Base-by-base conservation (phyloP, 495 filamentous ascomycete genomes). In the Aspergillus sparsus region DNA sequence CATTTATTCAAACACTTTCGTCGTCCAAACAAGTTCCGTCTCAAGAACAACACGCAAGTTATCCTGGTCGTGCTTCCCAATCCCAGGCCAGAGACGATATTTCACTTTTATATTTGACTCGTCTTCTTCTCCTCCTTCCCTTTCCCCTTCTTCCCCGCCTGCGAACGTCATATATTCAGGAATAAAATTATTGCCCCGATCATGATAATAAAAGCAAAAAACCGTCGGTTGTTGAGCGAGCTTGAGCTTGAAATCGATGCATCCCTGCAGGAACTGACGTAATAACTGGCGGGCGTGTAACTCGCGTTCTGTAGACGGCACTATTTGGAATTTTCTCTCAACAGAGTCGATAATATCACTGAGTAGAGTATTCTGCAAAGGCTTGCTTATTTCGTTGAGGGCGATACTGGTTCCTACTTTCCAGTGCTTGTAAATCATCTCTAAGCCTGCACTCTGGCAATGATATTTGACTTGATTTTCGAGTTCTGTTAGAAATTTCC, bases 81-180 rank as follows among this genome's bases (percentile, higher is more conserved):
- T 27, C 21, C 21, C 21, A 27, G 21, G 21, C 21, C 21, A 27
- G 21, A 27, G 21, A 27, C 21, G 21, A 27, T 27, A 27, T 27
- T 27, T 27, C 21, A 27, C 21, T 27, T 27, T 27, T 27, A 27
- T 27, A 27, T 27, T 27, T 27, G 21, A 27, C 21, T 27, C 21
- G 21, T 27, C 21, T 27, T 27, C 21, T 27, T 3, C 21, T 27
- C 3, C 21, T 27, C 21, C 21, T 27, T 3, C 21, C 21, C 21
- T 3, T 27, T 27, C 21, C 3, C 1, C 12, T 27, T 46, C 55
- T n/a, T 50, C 55, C 7, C 55, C 55, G 12, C 55, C 55, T 5
- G 31, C 55, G 41, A 58, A 41, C 2, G 16, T 51, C 55, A 58
- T 58, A 6, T 32, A 16, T 16, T 41, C 2, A 3, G 55, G 46